These are phyloP conservation scores for Krasilnikovozyma curviuscula DNA, from an alignment of 768 basidiomycete species.

Conservation along the genomic window DNA sequence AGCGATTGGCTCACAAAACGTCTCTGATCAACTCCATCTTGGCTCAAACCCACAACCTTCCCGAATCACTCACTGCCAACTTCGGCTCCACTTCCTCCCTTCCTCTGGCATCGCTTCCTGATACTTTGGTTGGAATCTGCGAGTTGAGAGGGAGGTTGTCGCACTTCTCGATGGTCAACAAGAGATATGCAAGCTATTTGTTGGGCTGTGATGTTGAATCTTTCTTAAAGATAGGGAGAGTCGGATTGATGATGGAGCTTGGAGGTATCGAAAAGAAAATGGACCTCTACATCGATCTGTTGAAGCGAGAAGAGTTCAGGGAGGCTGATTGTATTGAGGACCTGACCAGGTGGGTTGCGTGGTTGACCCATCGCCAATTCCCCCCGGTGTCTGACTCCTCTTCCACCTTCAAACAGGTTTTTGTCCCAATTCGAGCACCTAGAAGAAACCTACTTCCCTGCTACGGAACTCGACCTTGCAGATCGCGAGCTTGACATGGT, in stretches of 20 bases:
- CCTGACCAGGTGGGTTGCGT: conserved; percentile 48
- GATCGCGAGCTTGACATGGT: conserved; percentile 76
- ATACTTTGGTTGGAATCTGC: conserved; percentile 76
- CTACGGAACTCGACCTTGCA: conserved; percentile 66
- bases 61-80: conserved; percentile 60
- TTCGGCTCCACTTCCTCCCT: too few species aligned
- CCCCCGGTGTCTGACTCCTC: neutral
- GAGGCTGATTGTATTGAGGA: conserved; percentile 88
- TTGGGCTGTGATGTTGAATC: conserved; percentile 60
- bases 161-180: conserved; percentile 61
- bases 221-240: conserved; percentile 65
- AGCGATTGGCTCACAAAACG: conserved; percentile 63
- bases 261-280: conserved; percentile 74
- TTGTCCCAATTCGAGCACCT: conserved; percentile 86
- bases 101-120: too few species aligned
- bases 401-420: conserved; percentile 36
- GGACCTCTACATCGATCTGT: conserved; percentile 71
- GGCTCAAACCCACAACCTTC: conserved; percentile 61
- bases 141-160: conserved; percentile 79
- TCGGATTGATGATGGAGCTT: conserved; percentile 50
- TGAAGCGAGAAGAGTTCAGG: conserved; percentile 73
- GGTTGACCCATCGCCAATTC: neutral
- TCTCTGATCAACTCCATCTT: conserved; percentile 69
- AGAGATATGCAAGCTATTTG: conserved; percentile 71
- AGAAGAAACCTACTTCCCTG: conserved; percentile 64